phyloP scores from a whole-genome alignment of 345 rosid species.

The Sonneratia caseolaris region DNA sequence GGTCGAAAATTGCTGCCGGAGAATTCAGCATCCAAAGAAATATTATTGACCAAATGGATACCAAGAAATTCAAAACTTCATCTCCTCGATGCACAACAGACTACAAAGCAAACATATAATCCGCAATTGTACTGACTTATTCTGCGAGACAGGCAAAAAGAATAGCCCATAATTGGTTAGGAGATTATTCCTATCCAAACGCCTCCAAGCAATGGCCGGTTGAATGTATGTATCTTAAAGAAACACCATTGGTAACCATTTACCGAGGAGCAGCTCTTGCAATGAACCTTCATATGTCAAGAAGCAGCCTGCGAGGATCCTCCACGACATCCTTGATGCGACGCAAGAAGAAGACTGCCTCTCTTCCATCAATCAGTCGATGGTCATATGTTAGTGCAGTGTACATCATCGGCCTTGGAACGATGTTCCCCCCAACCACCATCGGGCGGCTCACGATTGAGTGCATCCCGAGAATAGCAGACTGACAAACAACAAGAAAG shows the following conservation, averaged over 20 bases:
- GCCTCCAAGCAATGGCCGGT: background rate
- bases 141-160: background rate
- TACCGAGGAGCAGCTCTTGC: background rate
- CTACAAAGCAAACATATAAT: no score
- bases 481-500: constrained; percentile 22
- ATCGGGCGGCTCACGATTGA: constrained; percentile 69
- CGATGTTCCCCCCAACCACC: constrained; percentile 58
- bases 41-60: no score
- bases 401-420: constrained; percentile 83
- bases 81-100: no score
- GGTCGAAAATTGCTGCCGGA: no score
- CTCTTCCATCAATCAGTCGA: constrained; percentile 83
- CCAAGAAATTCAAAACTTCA: no score
- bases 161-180: background rate
- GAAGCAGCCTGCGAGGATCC: constrained; percentile 72
- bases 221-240: background rate
- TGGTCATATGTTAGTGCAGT: constrained; percentile 73
- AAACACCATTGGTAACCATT: background rate
- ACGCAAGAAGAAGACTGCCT: constrained; percentile 75
- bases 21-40: no score
- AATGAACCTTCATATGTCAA: constrained; percentile 31
- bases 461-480: constrained; percentile 84
- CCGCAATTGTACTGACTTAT: no score
- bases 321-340: constrained; percentile 78
- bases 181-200: background rate